phyloP scores from a whole-genome alignment of 73 alveolate species.

The Paramecium caudatum region DNA sequence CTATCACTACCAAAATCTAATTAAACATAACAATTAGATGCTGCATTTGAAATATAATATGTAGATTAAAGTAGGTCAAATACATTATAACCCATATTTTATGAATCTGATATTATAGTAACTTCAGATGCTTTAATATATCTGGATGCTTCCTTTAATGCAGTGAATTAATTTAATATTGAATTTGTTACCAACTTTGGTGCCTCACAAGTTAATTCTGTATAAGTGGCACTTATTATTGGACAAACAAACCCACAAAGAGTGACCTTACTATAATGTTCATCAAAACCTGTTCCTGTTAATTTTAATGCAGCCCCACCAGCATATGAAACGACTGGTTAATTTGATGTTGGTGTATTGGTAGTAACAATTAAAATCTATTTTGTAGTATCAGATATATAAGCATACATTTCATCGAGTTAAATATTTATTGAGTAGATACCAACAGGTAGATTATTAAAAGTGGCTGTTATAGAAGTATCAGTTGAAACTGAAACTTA shows the following conservation, averaged over 20 bases:
- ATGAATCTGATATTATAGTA: background rate
- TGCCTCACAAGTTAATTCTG: background rate
- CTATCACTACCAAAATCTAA: background rate
- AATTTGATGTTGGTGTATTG: background rate
- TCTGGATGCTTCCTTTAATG: background rate
- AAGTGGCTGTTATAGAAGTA: slow-evolving; percentile 81
- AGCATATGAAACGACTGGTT: slow-evolving; percentile 17
- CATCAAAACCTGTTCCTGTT: slow-evolving; percentile 58
- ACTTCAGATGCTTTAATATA: background rate
- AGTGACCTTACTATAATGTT: background rate
- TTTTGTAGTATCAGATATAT: background rate
- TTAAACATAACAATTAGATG: background rate
- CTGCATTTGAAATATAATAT: background rate
- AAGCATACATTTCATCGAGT: slow-evolving; percentile 77
- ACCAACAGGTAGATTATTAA: slow-evolving; percentile 89
- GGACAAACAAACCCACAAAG: background rate
- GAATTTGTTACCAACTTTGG: background rate
- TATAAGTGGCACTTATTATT: background rate
- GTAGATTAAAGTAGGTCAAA: background rate
- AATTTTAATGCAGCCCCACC: slow-evolving; percentile 40
- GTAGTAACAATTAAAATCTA: slow-evolving; percentile 7
- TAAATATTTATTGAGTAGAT: slow-evolving; percentile 83
- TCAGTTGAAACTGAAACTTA: slow-evolving; percentile 91
- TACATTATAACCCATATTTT: background rate
- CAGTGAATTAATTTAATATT: no score